Evolutionary conservation across 2,329 filamentous ascomycete genomes (phyloP).

Genomic region (Cladosporium sp.): DNA sequence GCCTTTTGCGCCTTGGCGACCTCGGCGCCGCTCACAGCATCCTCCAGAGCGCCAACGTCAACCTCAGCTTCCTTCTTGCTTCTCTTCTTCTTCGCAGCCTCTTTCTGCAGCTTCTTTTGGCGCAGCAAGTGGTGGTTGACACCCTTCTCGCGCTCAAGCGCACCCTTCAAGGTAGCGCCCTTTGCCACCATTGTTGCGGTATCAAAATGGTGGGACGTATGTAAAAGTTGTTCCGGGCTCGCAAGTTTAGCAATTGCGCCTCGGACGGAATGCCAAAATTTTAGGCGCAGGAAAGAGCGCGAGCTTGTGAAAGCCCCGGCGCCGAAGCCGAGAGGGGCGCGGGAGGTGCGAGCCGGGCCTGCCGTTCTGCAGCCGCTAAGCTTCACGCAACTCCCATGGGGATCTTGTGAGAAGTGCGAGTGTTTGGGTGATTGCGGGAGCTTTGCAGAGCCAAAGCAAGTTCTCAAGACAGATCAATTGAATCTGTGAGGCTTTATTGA

Average conservation of each 20-base stretch:
- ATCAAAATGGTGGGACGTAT: background rate
- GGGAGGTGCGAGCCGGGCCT: too few relatives aligned
- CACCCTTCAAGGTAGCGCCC: conserved; percentile 45
- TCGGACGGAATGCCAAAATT: background rate
- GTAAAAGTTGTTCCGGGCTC: background rate
- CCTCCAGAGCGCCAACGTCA: conserved; percentile 24
- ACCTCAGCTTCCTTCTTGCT: conserved; percentile 22
- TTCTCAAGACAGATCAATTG: too few relatives aligned
- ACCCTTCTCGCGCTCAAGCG: conserved; percentile 53
- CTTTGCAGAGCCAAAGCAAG: too few relatives aligned
- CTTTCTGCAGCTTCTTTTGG: conserved; percentile 45
- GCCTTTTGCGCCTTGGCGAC: conserved; percentile 20
- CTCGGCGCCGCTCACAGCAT: conserved; percentile 20
- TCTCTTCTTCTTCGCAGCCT: conserved; percentile 44
- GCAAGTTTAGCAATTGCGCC: conserved; percentile 5
- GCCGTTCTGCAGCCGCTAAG: too few relatives aligned
- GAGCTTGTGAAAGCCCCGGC: background rate
- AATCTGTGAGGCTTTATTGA: too few relatives aligned
- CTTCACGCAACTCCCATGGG: too few relatives aligned
- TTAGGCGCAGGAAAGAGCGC: background rate
- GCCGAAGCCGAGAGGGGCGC: too few relatives aligned
- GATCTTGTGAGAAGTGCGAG: too few relatives aligned
- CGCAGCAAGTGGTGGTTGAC: conserved; percentile 70
- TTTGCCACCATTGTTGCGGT: conserved; percentile 44
- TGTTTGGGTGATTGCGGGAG: too few relatives aligned